phyloP scores from a whole-genome alignment of 2,329 filamentous ascomycete species.

The Alternaria infectoria region DNA sequence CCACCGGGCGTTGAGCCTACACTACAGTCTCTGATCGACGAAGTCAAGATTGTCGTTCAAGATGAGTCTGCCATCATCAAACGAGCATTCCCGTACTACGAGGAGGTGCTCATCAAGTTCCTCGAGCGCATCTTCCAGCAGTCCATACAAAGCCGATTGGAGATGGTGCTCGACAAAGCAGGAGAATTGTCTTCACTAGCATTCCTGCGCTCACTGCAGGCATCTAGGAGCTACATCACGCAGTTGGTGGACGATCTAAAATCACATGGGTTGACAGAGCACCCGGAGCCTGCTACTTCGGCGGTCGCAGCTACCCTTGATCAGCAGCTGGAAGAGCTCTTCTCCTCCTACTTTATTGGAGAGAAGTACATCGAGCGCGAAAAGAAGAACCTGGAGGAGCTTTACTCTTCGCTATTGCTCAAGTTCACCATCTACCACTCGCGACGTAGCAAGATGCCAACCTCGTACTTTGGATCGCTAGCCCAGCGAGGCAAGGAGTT shows the following conservation, averaged over 20 bases:
- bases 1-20: constrained; percentile 91
- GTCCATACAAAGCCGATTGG: constrained; percentile 92
- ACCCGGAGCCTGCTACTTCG: constrained; percentile 88
- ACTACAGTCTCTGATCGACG: constrained; percentile 88
- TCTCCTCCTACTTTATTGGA: constrained; percentile 70
- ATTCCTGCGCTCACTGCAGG: constrained; percentile 88
- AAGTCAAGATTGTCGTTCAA: constrained; percentile 94
- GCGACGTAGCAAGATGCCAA: constrained; percentile 82
- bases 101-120: constrained; percentile 91
- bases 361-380: constrained; percentile 71
- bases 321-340: constrained; percentile 70
- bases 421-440: constrained; percentile 97
- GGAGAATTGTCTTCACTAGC: constrained; percentile 89
- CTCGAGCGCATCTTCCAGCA: constrained; percentile 97
- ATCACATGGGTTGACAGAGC: constrained; percentile 89
- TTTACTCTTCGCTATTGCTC: constrained; percentile 91
- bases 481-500: constrained; percentile 90
- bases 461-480: constrained; percentile 90
- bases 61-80: constrained; percentile 98
- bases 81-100: constrained; percentile 93
- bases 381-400: constrained; percentile 73
- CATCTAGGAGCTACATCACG: constrained; percentile 87
- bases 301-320: constrained; percentile 77
- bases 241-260: constrained; percentile 91
- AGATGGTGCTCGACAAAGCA: constrained; percentile 95